These are phyloP conservation scores for Fusarium aywerte DNA, from an alignment of 2,329 filamentous ascomycete species.

Conservation along the genomic window DNA sequence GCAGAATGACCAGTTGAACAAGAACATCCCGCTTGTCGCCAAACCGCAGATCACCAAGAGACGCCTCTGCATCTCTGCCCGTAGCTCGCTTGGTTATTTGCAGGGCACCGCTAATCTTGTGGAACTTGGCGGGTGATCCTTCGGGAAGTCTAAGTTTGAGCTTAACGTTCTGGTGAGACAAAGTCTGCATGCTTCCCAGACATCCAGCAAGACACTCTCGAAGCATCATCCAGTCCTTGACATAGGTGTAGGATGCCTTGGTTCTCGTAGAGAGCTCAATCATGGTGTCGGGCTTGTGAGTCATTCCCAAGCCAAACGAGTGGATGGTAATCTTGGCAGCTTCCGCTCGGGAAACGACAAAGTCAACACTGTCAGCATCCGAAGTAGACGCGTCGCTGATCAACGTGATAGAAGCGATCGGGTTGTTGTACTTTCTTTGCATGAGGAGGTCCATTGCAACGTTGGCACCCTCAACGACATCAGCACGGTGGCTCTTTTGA, in stretches of 20 bases:
- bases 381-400: slow-evolving; percentile 98
- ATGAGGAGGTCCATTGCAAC: slow-evolving; percentile 98
- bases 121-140: slow-evolving; percentile 96
- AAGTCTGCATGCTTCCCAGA: slow-evolving; percentile 88
- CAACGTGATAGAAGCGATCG: slow-evolving; percentile 92
- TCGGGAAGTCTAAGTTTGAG: slow-evolving; percentile 93
- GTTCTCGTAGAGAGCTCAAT: slow-evolving; percentile 95
- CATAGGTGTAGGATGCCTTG: slow-evolving; percentile 96
- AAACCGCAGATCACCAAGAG: slow-evolving; percentile 90
- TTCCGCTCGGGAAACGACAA: slow-evolving; percentile 95
- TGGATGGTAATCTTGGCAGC: slow-evolving; percentile 98
- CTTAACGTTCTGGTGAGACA: slow-evolving; percentile 98
- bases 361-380: slow-evolving; percentile 94
- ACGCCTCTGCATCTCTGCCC: slow-evolving; percentile 91
- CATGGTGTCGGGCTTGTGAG: slow-evolving; percentile 98
- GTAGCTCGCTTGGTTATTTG: slow-evolving; percentile 97
- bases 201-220: slow-evolving; percentile 95
- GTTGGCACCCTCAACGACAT: slow-evolving; percentile 97
- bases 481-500: slow-evolving; percentile 94
- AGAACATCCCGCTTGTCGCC: slow-evolving; percentile 95
- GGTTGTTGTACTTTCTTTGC: slow-evolving; percentile 96
- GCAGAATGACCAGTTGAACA: slow-evolving; percentile 91
- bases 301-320: slow-evolving; percentile 95
- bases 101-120: slow-evolving; percentile 96
- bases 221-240: slow-evolving; percentile 99